Percentiles rank a stretch among this genome's conserved stretches.
These are phyloP conservation scores for Wickerhamiella infanticola DNA, from an alignment of 1,139 yeast genomes.

Conservation along the genomic window DNA sequence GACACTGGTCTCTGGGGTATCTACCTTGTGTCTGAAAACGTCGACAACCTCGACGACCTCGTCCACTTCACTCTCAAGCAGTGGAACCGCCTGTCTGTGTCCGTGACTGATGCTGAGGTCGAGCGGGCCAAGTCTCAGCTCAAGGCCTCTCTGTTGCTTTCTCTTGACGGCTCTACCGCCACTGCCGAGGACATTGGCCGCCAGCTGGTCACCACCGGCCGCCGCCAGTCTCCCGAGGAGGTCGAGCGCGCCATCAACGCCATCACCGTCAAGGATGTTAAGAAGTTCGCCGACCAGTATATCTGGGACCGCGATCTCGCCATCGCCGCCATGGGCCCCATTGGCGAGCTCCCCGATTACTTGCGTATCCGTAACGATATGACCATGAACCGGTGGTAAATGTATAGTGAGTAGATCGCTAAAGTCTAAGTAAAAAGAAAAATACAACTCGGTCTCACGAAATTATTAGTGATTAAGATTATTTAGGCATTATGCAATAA, in stretches of 20 bases:
- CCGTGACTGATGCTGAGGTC: slow-evolving; percentile 76
- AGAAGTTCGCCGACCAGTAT: slow-evolving; percentile 78
- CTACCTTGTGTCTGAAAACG: slow-evolving; percentile 71
- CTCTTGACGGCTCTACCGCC: slow-evolving; percentile 89
- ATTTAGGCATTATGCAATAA: no score
- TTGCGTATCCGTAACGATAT: slow-evolving; percentile 33
- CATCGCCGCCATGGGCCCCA: slow-evolving; percentile 79
- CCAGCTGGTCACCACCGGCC: slow-evolving; percentile 90
- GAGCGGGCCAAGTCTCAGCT: slow-evolving; percentile 89
- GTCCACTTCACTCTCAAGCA: slow-evolving; percentile 67
- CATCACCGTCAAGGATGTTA: slow-evolving; percentile 65
- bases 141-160: slow-evolving; percentile 76
- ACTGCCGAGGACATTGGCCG: slow-evolving; percentile 97
- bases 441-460: no score
- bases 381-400: slow-evolving; percentile 20
- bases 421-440: no score
- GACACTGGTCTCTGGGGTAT: slow-evolving; percentile 98
- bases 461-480: no score
- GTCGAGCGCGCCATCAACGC: slow-evolving; percentile 72
- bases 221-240: slow-evolving; percentile 78
- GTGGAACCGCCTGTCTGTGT: slow-evolving; percentile 74
- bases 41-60: slow-evolving; percentile 46
- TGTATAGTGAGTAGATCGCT: background rate
- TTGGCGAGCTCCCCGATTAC: slow-evolving; percentile 46
- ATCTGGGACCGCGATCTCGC: slow-evolving; percentile 70